Base-by-base conservation (phyloP, 768 basidiomycete genomes). In the Pleurotus tuber-regium region DNA sequence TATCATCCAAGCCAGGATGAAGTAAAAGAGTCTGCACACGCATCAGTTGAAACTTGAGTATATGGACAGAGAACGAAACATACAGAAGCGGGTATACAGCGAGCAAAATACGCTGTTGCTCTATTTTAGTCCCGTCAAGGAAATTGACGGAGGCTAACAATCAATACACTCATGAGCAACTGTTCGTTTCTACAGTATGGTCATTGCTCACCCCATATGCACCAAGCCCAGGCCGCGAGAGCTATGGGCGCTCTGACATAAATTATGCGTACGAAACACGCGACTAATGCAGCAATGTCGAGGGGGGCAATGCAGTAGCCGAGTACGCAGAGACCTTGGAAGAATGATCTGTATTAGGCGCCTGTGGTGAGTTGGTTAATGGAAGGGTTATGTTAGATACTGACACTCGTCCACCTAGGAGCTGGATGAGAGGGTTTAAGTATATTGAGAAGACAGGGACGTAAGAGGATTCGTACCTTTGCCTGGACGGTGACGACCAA, bases 1-100 rank as follows among this genome's bases (percentile, higher is more conserved):
- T 58, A 96, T 95, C 93, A 96, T 96, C 93, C 93, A 96, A 2
- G 92, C 91, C 33, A 97, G 72, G 58, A 96, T 84, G 69, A 95
- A 95, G 65, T 95, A 97, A 67, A 97, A 96, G 26, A 97, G 73
- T 38, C 91, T 92, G 58, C 1, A 38, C 35, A 11, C 19, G 16
- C 14, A 29, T 43, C 42, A 43, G 36, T 38, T 21, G 5, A 55
- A 48, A 31, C 47, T 4, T 38, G 18, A 24, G 31, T n/a, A 39
- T 39, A 30, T 16, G 35, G 10, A 50, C 9, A 16, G 31, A 25
- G 29, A 24, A 29, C 38, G 41, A 33, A 35, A 75, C 89, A 71
- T 57, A 92, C 91, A 94, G 72, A 33, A 97, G 75, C n/a, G 96
- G 96, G 70, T 97, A 98, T 62, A 98, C 94, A 18, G 95, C 95